These are phyloP conservation scores for Naganishia liquefaciens DNA, from an alignment of 1,284 basidiomycete genomes.

Conservation along the genomic window DNA sequence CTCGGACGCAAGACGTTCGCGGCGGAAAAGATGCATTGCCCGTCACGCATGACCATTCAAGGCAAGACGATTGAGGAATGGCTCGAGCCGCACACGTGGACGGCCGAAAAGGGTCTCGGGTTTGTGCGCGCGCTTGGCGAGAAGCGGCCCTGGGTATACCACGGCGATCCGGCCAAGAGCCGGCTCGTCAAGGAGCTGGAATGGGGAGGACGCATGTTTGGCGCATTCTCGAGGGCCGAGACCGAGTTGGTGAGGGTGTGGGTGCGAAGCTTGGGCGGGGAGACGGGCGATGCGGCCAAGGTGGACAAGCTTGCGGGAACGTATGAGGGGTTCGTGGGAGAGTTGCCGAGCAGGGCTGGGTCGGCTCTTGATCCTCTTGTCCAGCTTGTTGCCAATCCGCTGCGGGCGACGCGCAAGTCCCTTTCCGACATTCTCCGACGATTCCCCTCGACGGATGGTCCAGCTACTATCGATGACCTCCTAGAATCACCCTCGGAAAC, in stretches of 20 bases:
- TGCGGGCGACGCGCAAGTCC: not conserved
- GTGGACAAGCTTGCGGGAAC: conserved; percentile 10
- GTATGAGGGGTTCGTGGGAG: conserved; percentile 20
- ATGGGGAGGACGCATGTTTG: conserved; percentile 48
- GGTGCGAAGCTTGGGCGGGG: conserved; percentile 33
- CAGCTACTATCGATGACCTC: conserved; percentile 20
- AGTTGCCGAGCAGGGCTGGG: conserved; percentile 9
- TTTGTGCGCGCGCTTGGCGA: conserved; percentile 39
- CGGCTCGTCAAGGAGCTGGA: conserved; percentile 40
- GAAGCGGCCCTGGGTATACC: conserved; percentile 39
- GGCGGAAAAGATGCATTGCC: conserved; percentile 41
- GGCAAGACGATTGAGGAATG: conserved; percentile 41
- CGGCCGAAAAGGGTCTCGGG: conserved; percentile 32
- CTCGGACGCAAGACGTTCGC: conserved; percentile 39
- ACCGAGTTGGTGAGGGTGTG: conserved; percentile 36
- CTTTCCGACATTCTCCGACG: conserved; percentile 13
- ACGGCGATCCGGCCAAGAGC: conserved; percentile 38
- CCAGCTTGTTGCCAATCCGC: conserved; percentile 17
- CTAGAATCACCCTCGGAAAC: not conserved
- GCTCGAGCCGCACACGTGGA: conserved; percentile 39
- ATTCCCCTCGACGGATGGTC: conserved; percentile 5
- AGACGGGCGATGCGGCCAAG: not conserved
- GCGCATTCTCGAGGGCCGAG: conserved; percentile 42
- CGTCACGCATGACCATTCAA: conserved; percentile 38
- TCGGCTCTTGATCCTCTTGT: conserved; percentile 15